Evolutionary conservation across 139 green algal species (phyloP), one percentile per base, ranked within the genome.

Genomic region (Haematococcus sp.): DNA sequence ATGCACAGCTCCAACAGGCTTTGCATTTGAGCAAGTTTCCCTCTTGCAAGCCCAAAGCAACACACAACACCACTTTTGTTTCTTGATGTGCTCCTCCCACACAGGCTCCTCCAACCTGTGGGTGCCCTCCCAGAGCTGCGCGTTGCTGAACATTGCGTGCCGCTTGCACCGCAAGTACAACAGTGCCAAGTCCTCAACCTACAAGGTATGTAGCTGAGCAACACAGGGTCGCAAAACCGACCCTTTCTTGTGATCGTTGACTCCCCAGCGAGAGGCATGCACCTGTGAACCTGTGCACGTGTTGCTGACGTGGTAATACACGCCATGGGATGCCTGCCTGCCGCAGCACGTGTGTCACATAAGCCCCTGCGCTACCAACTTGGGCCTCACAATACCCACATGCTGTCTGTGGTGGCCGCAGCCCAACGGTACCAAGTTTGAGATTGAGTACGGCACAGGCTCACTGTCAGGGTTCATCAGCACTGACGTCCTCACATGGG

Each of bases 391-490:
- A 7, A 68, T 19, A 68, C 28, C 27, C 7, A 59, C 40, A 3
- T 58, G 27, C 59, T 7, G 19, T 7, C 11, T 34, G 22, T 65
- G 51, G n/a, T 19, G 16, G 43, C 40, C 27, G 20, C 81, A 92
- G 87, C 74, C 75, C 31, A 91, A 97, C 63, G 91, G 91, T 22
- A 93, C 87, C 0, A 77, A 94, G 46, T 99, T 99, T 84, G 84
- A 87, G 1, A 99, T 99, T 27, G 87, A 99, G 84, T 99, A 99
- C 72, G 96, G 96, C 69, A 93, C 74, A 17, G 96, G 96, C 20
- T 92, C 86, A 0, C 84, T 99, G 68, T 87, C 82, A 15, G 96
- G 96, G 0, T 98, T 94, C 86, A 81, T 98, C 60, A 92, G 80
- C 63, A n/a, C 81, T 32, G 96, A 99, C 75, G 76, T 56, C 0